Conservation (phyloP, 108 stramenopile genomes). For the Discostella stelligeroides region DNA sequence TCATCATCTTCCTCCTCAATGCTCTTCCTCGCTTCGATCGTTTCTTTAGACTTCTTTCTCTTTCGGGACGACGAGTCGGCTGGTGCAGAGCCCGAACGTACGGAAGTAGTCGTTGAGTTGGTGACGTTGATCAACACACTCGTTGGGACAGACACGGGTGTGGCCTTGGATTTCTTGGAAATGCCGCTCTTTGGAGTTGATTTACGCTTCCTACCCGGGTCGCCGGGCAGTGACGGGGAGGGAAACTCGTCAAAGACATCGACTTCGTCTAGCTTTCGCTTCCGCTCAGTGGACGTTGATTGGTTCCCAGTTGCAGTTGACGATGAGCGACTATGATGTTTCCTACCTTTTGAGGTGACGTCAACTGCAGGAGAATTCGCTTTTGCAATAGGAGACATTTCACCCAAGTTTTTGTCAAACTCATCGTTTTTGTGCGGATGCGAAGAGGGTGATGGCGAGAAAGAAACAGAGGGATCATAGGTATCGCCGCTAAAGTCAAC, state of each 20-base stretch:
- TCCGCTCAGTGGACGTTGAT: conserved; percentile 7
- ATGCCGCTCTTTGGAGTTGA: conserved; percentile 21
- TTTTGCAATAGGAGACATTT: conserved; percentile 39
- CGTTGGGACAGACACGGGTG: conserved; percentile 36
- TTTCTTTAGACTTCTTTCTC: conserved; percentile 21
- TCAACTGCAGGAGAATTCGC: conserved; percentile 26
- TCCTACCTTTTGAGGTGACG: conserved; percentile 11
- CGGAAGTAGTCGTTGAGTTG: conserved; percentile 18
- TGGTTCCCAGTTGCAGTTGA: conserved; percentile 4
- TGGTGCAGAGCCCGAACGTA: conserved; percentile 7
- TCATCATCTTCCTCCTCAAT: conserved; percentile 15
- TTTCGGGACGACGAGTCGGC: not conserved
- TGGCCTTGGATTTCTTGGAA: conserved; percentile 28
- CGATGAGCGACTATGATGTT: conserved; percentile 17
- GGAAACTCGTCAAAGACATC: conserved; percentile 39
- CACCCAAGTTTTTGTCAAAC: conserved; percentile 22
- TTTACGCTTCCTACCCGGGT: conserved; percentile 19
- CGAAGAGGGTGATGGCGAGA: conserved; percentile 18
- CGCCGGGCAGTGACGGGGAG: conserved; percentile 7
- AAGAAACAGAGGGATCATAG: conserved; percentile 16
- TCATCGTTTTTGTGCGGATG: conserved; percentile 4
- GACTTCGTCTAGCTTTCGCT: conserved; percentile 35
- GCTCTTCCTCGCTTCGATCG: not conserved
- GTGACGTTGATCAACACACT: conserved; percentile 41
- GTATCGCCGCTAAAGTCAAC: conserved; percentile 5